Base-by-base conservation (phyloP, 208 protist species). In the Herpetomonas tarakana region DNA sequence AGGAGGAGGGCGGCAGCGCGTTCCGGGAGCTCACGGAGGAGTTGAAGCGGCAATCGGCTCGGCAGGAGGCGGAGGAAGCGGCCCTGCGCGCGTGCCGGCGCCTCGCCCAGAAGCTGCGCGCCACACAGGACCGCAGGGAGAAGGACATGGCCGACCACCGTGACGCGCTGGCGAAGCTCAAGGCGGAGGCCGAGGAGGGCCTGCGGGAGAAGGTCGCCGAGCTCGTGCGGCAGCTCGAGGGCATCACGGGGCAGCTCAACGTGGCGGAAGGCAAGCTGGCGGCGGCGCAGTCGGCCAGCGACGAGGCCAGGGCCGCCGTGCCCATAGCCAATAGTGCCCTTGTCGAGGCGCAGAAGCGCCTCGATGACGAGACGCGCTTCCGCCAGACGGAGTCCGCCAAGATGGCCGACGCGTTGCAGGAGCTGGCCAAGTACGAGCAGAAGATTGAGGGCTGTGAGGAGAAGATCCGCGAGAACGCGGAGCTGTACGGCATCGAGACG, bases 381-480 rank as follows among this genome's bases (percentile, higher is more conserved):
- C 78, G 79, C 4, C 86, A 96, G 67, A 81, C 81, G 12, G 75
- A 92, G 61, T 53, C 72, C 16, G 77, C 80, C 9, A 87, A 88
- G 54, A 87, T 95, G 31, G 84, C 84, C 3, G 83, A 94, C 52
- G 76, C 80, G 24, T 60, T 92, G 54, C 80, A 92, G 68, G 84
- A 94, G 59, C 50, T 97, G 12, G 76, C 71, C 25, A 89, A 96
- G 68, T 93, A 84, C 68, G 75, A 85, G 62, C 78, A 94, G 67
- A 94, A 94, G 62, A 94, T 93, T 58, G 83, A 93, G 9, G 78
- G 79, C 24, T 88, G 81, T 61, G 88, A 96, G 65, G 76, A 80
- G 64, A 92, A 92, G 52, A 92, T 97, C 19, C 66, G 71, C 18
- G 81, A 92, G 52, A 96, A 93, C 61, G 78, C 77, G 1, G 81